Evolutionary conservation across 805 yeast species (phyloP).

Genomic region (Ogataea nonfermentans): DNA sequence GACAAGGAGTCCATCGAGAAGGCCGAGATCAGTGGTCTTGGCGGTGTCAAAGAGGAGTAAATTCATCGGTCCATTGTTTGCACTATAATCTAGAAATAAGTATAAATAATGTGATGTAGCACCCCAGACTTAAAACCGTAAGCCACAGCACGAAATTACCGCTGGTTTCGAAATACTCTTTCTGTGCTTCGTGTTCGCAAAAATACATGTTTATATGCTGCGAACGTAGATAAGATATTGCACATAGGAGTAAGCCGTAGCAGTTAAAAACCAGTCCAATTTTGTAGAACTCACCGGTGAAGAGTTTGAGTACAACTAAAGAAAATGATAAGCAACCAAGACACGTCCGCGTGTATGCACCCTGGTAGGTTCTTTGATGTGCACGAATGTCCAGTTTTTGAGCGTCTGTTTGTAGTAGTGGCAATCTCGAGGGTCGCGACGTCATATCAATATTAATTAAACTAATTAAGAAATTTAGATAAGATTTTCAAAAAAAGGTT

Average conservation of each 20-base stretch:
- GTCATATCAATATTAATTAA: neutral
- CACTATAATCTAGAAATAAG: constrained; percentile 44
- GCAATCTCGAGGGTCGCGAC: constrained; percentile 35
- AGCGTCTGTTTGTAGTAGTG: constrained; percentile 37
- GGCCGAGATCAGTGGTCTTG: constrained; percentile 82
- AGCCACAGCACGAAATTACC: constrained; percentile 60
- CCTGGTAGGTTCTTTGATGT: constrained; percentile 80
- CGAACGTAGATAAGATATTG: constrained; percentile 37
- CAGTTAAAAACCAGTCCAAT: constrained; percentile 65
- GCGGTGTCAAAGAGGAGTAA: constrained; percentile 87
- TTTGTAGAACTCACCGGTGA: constrained; percentile 60
- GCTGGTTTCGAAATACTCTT: constrained; percentile 50
- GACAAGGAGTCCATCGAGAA: constrained; percentile 84
- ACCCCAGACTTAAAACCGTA: constrained; percentile 45
- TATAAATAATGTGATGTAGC: constrained; percentile 51
- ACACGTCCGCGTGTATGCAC: constrained; percentile 76
- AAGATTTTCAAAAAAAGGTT: neutral
- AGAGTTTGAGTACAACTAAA: constrained; percentile 60
- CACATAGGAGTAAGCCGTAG: constrained; percentile 50
- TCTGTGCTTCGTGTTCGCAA: constrained; percentile 16
- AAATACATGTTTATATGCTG: constrained; percentile 34
- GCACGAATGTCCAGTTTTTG: constrained; percentile 57
- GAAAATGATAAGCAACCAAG: constrained; percentile 66
- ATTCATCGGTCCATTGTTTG: constrained; percentile 2
- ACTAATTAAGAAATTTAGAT: neutral